These are phyloP conservation scores for Boletus rubroflammeus DNA, from an alignment of 768 basidiomycete species.

Conservation along the genomic window DNA sequence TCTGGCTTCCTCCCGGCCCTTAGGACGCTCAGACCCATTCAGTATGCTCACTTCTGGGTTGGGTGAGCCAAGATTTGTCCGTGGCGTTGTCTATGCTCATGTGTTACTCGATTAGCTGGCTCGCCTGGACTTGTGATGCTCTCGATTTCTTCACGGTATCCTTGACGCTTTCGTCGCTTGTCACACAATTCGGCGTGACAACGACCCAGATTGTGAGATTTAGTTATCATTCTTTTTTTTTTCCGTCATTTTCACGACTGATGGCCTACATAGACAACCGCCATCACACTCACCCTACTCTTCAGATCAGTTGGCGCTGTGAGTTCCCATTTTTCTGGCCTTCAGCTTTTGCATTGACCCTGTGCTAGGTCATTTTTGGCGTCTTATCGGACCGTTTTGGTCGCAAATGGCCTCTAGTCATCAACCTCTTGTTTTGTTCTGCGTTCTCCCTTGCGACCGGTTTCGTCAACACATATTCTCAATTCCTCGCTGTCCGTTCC, in stretches of 20 bases:
- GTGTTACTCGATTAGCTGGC: slow-evolving; percentile 46
- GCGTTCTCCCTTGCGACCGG: slow-evolving; percentile 75
- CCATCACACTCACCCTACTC: slow-evolving; percentile 91
- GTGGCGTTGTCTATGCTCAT: background rate
- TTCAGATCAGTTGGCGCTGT: slow-evolving; percentile 80
- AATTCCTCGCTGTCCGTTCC: slow-evolving; percentile 80
- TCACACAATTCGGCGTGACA: slow-evolving; percentile 43
- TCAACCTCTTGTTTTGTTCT: slow-evolving; percentile 67
- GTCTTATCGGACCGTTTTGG: slow-evolving; percentile 86
- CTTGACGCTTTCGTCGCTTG: slow-evolving; percentile 48
- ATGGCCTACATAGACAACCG: slow-evolving; percentile 48
- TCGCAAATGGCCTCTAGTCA: slow-evolving; percentile 88
- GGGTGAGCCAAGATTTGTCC: slow-evolving; percentile 37
- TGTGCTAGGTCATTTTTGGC: slow-evolving; percentile 62
- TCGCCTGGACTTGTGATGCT: slow-evolving; percentile 86
- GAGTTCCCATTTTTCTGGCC: slow-evolving; percentile 9
- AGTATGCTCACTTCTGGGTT: slow-evolving; percentile 57
- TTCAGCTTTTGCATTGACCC: background rate
- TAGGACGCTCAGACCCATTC: slow-evolving; percentile 43
- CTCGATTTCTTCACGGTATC: slow-evolving; percentile 84
- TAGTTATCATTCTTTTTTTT: background rate
- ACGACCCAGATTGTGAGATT: slow-evolving; percentile 43
- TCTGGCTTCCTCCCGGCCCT: slow-evolving; percentile 43
- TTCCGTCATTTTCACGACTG: background rate
- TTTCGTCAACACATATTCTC: slow-evolving; percentile 69